Percentiles rank a stretch among this genome's conserved stretches.
phyloP scores from a whole-genome alignment of 176 grass and related monocot species.

The Juncus inflexus region DNA sequence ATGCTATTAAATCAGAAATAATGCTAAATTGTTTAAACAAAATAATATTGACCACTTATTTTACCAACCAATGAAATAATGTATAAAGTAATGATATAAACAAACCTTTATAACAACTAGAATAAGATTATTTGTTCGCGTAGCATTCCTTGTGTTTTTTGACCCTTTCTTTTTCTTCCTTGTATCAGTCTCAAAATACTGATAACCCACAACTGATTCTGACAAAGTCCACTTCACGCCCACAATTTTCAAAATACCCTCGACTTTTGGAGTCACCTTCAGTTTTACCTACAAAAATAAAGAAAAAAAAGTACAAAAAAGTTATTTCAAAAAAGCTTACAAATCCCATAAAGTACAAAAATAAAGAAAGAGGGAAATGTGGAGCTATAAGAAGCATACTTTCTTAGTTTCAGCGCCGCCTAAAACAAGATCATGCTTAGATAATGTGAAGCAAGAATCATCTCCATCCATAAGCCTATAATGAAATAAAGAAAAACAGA shows the following conservation, averaged over 20 bases:
- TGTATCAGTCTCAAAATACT: slow-evolving; percentile 61
- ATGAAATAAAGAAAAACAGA: slow-evolving; percentile 33
- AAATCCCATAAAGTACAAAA: background rate
- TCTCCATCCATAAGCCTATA: slow-evolving; percentile 58
- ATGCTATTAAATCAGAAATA: no score
- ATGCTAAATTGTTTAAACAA: no score
- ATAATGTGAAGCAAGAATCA: slow-evolving; percentile 45
- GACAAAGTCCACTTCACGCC: slow-evolving; percentile 91
- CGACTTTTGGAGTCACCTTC: slow-evolving; percentile 82
- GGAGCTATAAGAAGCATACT: slow-evolving; percentile 37
- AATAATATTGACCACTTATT: no score
- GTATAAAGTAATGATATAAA: background rate
- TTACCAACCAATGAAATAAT: no score
- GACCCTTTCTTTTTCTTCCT: slow-evolving; percentile 80
- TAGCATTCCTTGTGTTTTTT: slow-evolving; percentile 38
- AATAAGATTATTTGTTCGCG: slow-evolving; percentile 37
- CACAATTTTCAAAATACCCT: slow-evolving; percentile 84
- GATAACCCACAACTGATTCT: slow-evolving; percentile 83
- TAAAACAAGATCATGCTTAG: slow-evolving; percentile 79
- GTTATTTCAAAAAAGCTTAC: background rate
- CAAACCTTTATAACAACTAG: slow-evolving; percentile 86
- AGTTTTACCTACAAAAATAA: slow-evolving; percentile 62
- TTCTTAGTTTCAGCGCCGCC: slow-evolving; percentile 66
- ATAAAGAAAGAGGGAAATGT: slow-evolving; percentile 21
- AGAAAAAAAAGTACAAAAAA: background rate